Evolutionary conservation across 176 grass and related monocot genomes (phyloP), one percentile per base, ranked within the genome.

Genomic region (Aegilops longissima): DNA sequence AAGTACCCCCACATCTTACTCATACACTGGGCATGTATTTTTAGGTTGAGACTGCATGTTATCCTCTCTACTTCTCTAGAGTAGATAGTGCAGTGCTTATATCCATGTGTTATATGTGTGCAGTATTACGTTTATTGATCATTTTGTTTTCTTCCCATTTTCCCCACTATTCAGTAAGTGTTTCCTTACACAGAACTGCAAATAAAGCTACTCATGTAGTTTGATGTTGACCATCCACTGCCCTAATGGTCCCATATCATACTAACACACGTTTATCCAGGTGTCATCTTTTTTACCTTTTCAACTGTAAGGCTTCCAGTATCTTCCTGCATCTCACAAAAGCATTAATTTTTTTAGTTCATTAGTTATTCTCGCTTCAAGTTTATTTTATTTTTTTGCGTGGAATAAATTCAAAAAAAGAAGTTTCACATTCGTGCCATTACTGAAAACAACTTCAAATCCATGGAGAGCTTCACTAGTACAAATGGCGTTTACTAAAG

Each of bases 311-410:
- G 1, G 73, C 73, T 76, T 30, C 14, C 49, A 62, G 63, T 72
- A 73, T 20, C 21, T 34, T 80, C 67, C 58, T 66, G 27, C 13
- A 58, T 64, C 30, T 83, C 66, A 44, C 44, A 45, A 45, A 64
- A 79, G 42, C 75, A 83, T 87, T 84, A 61, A 23, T 84, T 70
- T 73, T 44, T 75, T 76, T 47, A 68, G 44, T 79, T 44, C 74
- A 83, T 77, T 79, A 87, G 40, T 24, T 78, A 21, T 79, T 84
- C 80, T 27, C n/a, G 7, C 54, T 73, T 49, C 17, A 87, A 25
- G 73, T 40, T 90, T 16, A 69, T 16, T 63, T 42, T 20, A 25
- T 20, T 10, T 38, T 38, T 17, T 33, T 67, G 12, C 35, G 3
- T 36, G 69, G 11, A 40, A 40, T 17, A 80, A 58, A 58, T 44